Evolutionary conservation across 441 rosid genomes (phyloP), one percentile per base, ranked within the genome.

Genomic region (Corymbia calophylla): DNA sequence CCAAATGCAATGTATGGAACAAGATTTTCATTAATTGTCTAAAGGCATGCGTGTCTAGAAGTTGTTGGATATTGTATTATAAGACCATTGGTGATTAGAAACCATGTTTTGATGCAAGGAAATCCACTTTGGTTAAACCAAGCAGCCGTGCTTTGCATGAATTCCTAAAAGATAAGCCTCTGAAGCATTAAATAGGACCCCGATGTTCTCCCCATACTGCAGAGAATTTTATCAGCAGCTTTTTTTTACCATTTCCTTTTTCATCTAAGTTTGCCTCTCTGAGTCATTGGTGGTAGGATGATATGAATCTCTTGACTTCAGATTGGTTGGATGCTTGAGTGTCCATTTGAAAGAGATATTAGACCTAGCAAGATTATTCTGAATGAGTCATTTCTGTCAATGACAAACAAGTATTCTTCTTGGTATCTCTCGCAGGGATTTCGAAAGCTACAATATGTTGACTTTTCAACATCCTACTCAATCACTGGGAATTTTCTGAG

Each of bases 391-490:
- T 39, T 35, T 77, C n/a, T 44, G 17, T 77, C 51, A 44, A 44
- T 77, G 51, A 77, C 18, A 3, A 77, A 47, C 44, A 77, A 77
- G 51, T 47, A 23, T 29, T 77, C 39, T 87, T 87, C 87, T 86
- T n/a, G 87, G 53, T 88, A 58, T 86, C 87, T 86, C 56, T 15
- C 91, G 91, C 93, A 95, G 97, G 97, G 96, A 90, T 92, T 95
- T 84, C 94, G 92, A 25, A 95, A 92, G 88, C 92, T 95, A 88
- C 94, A 92, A 73, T 94, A 94, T 93, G 94, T 93, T 88, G 97
- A 95, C 91, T 94, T 95, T 91, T 95, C 97, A 31, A 94, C 95
- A 5, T 95, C 97, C 16, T 95, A 95, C 90, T 95, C 96, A 15
- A 94, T 95, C 88, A 95, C 95, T 7, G 97, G 97, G 87, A 91